Evolutionary conservation across 768 basidiomycete species (phyloP).

Genomic region (Leccinum pellstonianum): DNA sequence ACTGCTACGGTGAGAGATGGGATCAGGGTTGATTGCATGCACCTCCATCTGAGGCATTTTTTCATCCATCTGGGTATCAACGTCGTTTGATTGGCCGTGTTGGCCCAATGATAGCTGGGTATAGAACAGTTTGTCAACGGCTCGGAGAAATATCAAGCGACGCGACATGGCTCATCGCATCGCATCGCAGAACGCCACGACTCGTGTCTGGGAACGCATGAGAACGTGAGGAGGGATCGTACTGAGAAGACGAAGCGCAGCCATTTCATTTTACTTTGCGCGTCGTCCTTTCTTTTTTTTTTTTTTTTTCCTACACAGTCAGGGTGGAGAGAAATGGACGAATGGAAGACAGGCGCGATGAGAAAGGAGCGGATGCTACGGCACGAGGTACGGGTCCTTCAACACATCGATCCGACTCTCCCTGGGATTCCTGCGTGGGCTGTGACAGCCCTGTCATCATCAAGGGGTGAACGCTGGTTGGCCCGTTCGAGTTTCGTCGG

Average conservation of each 20-base stretch:
- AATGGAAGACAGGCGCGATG: not conserved
- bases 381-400: not conserved
- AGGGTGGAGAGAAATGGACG: not conserved
- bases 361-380: not conserved
- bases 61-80: not conserved
- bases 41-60: not conserved
- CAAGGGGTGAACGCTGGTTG: not conserved
- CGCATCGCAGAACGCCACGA: not conserved
- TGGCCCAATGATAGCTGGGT: not conserved
- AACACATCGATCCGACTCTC: not conserved
- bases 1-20: not conserved
- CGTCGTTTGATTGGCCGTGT: not conserved
- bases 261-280: not conserved
- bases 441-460: not conserved
- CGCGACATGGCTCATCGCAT: not conserved
- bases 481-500: constrained; percentile 1
- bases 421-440: not conserved
- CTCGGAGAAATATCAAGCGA: not conserved
- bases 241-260: not conserved
- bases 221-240: constrained; percentile 3
- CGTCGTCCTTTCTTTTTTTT: not conserved
- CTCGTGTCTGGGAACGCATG: constrained; percentile 7
- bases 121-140: not conserved
- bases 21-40: constrained; percentile 2
- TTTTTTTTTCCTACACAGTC: constrained; percentile 1